Conservation (phyloP, 345 rosid genomes). For the Populus nigra region DNA sequence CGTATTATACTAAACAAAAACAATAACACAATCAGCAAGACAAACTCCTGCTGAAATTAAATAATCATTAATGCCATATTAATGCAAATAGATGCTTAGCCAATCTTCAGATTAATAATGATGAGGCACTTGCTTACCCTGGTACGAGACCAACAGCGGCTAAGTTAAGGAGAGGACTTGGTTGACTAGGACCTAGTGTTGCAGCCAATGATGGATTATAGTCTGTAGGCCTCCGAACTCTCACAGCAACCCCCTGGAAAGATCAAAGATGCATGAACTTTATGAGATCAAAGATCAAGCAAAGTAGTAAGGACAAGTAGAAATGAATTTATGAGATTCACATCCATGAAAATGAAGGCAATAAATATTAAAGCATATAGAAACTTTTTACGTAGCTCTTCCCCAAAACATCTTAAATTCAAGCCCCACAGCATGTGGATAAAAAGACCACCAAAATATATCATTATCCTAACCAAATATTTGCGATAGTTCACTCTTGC, state of each 20-base stretch:
- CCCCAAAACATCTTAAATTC: background rate
- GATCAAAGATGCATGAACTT: constrained; percentile 3
- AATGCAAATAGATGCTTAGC: background rate
- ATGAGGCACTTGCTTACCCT: constrained; percentile 25
- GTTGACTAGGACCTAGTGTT: constrained; percentile 53
- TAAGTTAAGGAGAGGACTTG: constrained; percentile 44
- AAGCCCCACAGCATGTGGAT: background rate
- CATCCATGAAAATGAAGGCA: background rate
- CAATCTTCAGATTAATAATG: background rate
- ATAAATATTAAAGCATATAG: background rate
- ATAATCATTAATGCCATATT: background rate
- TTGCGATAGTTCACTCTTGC: background rate
- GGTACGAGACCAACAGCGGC: constrained; percentile 51
- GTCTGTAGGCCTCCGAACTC: constrained; percentile 53
- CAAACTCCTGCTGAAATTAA: background rate
- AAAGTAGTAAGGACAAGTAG: no score
- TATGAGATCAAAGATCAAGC: background rate
- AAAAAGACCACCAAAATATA: background rate
- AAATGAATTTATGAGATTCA: background rate
- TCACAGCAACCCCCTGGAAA: constrained; percentile 48
- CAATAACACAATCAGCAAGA: background rate
- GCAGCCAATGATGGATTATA: constrained; percentile 54
- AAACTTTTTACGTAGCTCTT: background rate
- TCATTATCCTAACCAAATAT: background rate
- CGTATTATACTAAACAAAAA: background rate